Evolutionary conservation across 1,284 basidiomycete species (phyloP), one percentile per base, ranked within the genome.

Genomic region (Melampsora americana): DNA sequence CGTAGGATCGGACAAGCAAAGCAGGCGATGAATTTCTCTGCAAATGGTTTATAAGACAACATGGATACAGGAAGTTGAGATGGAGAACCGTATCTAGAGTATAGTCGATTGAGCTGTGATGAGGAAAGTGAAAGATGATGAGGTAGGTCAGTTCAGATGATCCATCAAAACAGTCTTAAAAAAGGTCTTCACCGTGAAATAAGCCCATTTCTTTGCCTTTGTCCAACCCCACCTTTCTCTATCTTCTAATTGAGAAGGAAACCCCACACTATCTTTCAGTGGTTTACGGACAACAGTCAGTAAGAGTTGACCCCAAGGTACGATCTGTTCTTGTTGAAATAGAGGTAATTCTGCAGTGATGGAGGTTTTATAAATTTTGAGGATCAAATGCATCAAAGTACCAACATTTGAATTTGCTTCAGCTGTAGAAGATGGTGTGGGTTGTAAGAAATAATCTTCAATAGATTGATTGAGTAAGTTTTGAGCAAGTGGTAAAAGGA

Each of bases 151-250:
- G 64, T 67, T 12, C 2, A 16, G 11, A 42, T 12, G 6, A 42
- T 1, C 39, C 39, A 42, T 1, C 5, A 5, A 18, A 35, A 32
- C 0, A 14, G 20, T 30, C 0, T 30, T 23, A 30, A 2, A 39
- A 32, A 56, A 30, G 16, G 23, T 26, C 66, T 77, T 89, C 11
- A 93, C 85, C 59, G 88, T 88, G 44, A 86, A 87, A 81, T 89
- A 92, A 0, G 92, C 90, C 92, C 92, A 93, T 81, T 94, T 94
- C 84, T 93, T 94, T 5, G 89, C 87, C 80, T 90, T 90, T 89
- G 90, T 92, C 92, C 92, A 94, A 79, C 91, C 90, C 73, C 85
- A 88, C 67, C 85, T 85, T 83, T 93, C 91, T 53, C 90, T 85
- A 42, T 90, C 90, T 5, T 92, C 90, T 78, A 88, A 86, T 77